Evolutionary conservation across 495 filamentous ascomycete genomes (phyloP), one percentile per base, ranked within the genome.

Genomic region (Neurospora terricola): DNA sequence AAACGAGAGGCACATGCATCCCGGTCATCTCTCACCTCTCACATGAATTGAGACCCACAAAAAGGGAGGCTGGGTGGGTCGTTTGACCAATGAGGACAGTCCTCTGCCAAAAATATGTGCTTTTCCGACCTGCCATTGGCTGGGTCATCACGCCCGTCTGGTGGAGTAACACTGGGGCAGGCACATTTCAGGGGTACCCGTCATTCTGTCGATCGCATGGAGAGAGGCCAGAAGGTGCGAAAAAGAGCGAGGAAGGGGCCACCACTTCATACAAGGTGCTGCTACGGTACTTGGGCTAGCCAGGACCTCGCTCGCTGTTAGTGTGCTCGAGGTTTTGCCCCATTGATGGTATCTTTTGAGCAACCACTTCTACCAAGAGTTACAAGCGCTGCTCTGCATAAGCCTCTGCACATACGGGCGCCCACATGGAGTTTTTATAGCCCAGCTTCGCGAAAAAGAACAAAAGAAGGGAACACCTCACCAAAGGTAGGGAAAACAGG

Each of bases 141-240:
- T 38, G 7, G 34, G 5, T 4, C 27, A 48, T 73, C 75, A 73
- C 74, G 71, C 75, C 71, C 71, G 36, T 11, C 27, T 38, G 70
- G 68, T 73, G 66, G 75, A 70, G 70, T 48, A 38, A 45, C 68
- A 74, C 72, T 71, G 43, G 27, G 74, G 70, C 75, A 74, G 73
- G 71, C 71, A 77, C 73, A 77, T 76, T 76, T 78, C 76, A 78
- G 77, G 78, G 77, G 78, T 66, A 66, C 54, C 38, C 69, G 72
- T 72, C 72, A 70, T 72, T 73, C 73, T 71, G 77, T 39, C 71
- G 77, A 78, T 78, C 76, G 34, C 71, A 74, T 69, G 40, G 69
- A 71, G n/a, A 42, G 40, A 66, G 23, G n/a, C 54, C 27, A 66
- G 54, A 66, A 66, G 54, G 6, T 66, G 54, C 54, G 54, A 66